phyloP scores from a whole-genome alignment of 2,329 filamentous ascomycete species.

The Drechslerella coelobrocha region DNA sequence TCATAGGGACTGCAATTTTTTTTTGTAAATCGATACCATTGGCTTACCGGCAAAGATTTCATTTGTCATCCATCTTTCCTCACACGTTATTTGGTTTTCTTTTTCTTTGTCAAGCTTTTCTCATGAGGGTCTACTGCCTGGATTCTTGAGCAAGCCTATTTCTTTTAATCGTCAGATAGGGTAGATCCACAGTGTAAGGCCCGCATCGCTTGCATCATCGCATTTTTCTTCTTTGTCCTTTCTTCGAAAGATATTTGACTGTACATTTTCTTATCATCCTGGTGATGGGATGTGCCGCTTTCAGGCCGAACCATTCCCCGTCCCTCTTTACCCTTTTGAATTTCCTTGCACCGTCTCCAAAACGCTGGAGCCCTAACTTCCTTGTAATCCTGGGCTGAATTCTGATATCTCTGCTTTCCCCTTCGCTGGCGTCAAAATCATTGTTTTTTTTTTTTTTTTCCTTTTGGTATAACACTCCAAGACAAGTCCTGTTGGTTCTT shows the following conservation, averaged over 20 bases:
- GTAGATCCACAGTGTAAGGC: conserved; percentile 40
- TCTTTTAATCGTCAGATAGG: conserved; percentile 30
- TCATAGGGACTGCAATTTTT: conserved; percentile 28
- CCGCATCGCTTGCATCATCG: conserved; percentile 21
- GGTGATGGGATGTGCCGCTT: neutral
- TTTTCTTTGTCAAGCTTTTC: neutral
- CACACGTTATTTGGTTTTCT: conserved; percentile 18
- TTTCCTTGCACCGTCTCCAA: conserved; percentile 1
- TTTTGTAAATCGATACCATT: conserved; percentile 40
- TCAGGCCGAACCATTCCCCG: neutral
- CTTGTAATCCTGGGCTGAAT: conserved; percentile 35
- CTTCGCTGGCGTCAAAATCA: conserved; percentile 34
- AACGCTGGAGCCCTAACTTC: neutral
- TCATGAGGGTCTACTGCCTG: neutral
- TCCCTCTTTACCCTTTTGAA: neutral
- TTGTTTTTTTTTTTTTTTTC: conserved; percentile 5
- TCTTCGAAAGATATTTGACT: conserved; percentile 3
- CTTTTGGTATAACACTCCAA: neutral
- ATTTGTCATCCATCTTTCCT: too few relatives aligned
- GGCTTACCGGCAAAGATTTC: conserved; percentile 43
- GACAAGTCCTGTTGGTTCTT: neutral
- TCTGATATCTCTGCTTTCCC: conserved; percentile 5
- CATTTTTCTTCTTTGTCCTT: conserved; percentile 4
- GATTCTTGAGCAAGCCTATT: conserved; percentile 7
- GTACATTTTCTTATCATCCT: conserved; percentile 26